Evolutionary conservation across 108 stramenopile species (phyloP), one percentile per base, ranked within the genome.

Genomic region (Nannochloropsis oceanica): DNA sequence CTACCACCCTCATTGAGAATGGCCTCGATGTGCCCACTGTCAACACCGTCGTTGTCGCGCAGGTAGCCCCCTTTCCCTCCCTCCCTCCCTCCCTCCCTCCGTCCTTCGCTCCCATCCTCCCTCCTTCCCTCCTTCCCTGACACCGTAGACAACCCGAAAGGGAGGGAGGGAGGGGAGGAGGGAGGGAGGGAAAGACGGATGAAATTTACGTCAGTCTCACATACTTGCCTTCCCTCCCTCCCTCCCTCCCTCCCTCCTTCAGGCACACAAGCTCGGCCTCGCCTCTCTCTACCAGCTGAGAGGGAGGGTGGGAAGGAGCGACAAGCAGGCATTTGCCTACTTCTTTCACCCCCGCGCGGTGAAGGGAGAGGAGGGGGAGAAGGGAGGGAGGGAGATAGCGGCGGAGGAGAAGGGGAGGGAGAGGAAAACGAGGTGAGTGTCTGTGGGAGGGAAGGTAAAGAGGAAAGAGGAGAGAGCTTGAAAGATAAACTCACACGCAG

Each of bases 1-100:
- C 96, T 43, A 98, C 97, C 25, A 96, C 96, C 13, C 95, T 98
- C 43, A 96, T 98, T 88, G 97, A 98, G 92, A 97, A 97, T 89
- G 97, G 97, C 27, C 94, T 98, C 42, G 96, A 98, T 87, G 95
- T 98, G 84, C 97, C 97, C 22, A 88, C 91, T 80, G 96, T 96
- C 8, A 98, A 98, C 82, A 95, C 96, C 12, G 95, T 98, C 84
- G 92, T 98, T 80, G 93, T 98, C 18, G 46, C 46, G 43, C 91
- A 93, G 86, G 94, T 82, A 14, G 46, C 46, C 46, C 13, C 43
- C 11, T 0, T 34, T n/a, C 11, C 42, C 34, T 83, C 27, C 27
- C 27, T 42, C 1, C 20, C 27, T 14, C 80, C 43, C 20, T 81
- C 82, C 10, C 25, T 0, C 27, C 25, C 22, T 73, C 50, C 59